These are phyloP conservation scores for Pouteria campechiana DNA, from an alignment of 179 eudicot genomes.

Conservation along the genomic window DNA sequence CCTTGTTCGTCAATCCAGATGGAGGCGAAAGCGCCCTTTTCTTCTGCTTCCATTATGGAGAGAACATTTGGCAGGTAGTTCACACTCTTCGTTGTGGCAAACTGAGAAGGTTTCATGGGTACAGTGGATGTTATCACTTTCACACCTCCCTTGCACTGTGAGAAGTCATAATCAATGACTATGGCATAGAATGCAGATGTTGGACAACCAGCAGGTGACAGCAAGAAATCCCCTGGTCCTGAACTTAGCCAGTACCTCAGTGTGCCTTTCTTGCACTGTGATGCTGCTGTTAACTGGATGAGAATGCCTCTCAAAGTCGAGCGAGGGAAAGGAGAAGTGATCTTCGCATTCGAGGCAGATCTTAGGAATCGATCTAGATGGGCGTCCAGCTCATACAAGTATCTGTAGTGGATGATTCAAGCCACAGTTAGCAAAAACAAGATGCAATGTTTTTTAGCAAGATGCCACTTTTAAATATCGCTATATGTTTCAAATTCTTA, in stretches of 20 bases:
- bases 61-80: constrained; percentile 76
- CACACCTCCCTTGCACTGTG: constrained; percentile 46
- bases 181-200: constrained; percentile 54
- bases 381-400: constrained; percentile 58
- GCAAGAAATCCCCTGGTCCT: constrained; percentile 70
- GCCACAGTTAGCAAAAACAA: not conserved
- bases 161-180: constrained; percentile 37
- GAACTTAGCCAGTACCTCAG: constrained; percentile 56
- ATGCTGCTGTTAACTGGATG: constrained; percentile 46
- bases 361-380: constrained; percentile 58
- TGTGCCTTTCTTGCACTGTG: constrained; percentile 51
- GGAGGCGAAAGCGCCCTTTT: constrained; percentile 44
- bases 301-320: constrained; percentile 48
- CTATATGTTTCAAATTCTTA: too few species aligned
- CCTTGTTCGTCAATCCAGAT: constrained; percentile 64
- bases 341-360: constrained; percentile 54
- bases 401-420: constrained; percentile 15
- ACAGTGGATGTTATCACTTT: constrained; percentile 47
- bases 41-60: constrained; percentile 59
- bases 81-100: constrained; percentile 59
- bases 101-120: constrained; percentile 57
- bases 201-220: constrained; percentile 42
- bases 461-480: too few species aligned
- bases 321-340: constrained; percentile 34
- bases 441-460: too few species aligned